Base-by-base conservation (phyloP, 371 early-diverging fungal genomes). In the Blakeslea trispora region DNA sequence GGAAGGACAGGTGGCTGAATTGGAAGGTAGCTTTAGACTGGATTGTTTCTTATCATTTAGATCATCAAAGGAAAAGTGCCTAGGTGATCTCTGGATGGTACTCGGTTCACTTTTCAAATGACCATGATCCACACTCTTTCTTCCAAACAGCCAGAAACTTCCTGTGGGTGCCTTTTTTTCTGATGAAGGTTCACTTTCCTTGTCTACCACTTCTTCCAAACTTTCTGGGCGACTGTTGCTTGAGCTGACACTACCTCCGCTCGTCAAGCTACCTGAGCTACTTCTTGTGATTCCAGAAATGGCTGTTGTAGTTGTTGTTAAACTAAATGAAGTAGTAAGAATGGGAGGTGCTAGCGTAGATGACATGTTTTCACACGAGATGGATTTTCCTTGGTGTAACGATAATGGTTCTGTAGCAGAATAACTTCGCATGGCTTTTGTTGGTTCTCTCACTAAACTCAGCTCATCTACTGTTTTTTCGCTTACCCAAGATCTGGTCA, bases 381-480 rank as follows among this genome's bases (percentile, higher is more conserved):
- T 37, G 37, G 37, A 37, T 37, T 37, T 37, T 3, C 37, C 37
- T 37, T 37, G 37, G 2, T 41, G 50, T 45, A 11, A 34, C 17
- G n/a, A 42, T 45, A 18, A 43, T 41, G 58, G 60, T n/a, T 75
- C 66, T 9, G 58, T 53, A 7, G 64, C 61, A 13, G 73, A 69
- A 22, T 63, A 50, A 43, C 66, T 70, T 41, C 67, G 37, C 11
- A 10, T 61, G 55, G 64, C 71, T 56, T 73, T 81, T 71, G 68
- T 68, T 13, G 91, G 90, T 49, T 91, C 91, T 18, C 90, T 80
- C 7, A 74, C 53, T 24, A 81, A 59, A 53, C 87, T 86, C 45
- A 91, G 53, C 62, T 89, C 90, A 66, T 91, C 92, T 13, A 90
- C 84, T 49, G 86, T 83, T 49, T 84, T 84, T 72, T 91, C 90